Conservation (phyloP, 768 basidiomycete species). For the Lentinula boryana region DNA sequence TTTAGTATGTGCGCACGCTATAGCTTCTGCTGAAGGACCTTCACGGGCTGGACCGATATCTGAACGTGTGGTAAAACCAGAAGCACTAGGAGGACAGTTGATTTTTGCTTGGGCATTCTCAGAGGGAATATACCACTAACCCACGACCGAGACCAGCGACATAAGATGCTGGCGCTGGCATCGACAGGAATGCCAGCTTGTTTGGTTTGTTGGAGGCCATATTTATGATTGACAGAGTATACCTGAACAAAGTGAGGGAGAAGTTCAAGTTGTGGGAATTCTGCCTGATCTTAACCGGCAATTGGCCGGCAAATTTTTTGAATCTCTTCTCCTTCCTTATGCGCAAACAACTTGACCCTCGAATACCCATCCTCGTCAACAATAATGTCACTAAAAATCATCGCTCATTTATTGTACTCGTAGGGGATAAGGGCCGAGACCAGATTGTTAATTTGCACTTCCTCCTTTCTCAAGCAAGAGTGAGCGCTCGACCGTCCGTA, state of each 20-base stretch:
- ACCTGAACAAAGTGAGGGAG: background rate
- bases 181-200: constrained; percentile 82
- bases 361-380: constrained; percentile 86
- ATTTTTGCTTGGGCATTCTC: background rate
- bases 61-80: constrained; percentile 95
- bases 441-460: constrained; percentile 98
- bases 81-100: constrained; percentile 53
- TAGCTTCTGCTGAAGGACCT: constrained; percentile 85
- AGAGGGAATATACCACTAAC: constrained; percentile 32
- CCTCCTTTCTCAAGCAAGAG: constrained; percentile 83
- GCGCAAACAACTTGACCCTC: constrained; percentile 88
- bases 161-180: constrained; percentile 94
- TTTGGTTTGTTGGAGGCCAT: constrained; percentile 52
- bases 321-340: constrained; percentile 56
- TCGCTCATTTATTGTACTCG: constrained; percentile 91
- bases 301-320: background rate
- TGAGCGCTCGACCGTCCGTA: constrained; percentile 85
- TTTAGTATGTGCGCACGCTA: constrained; percentile 55
- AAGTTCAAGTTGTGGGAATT: background rate
- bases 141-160: constrained; percentile 98
- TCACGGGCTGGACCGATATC: constrained; percentile 99
- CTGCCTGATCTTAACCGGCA: background rate
- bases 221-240: constrained; percentile 31
- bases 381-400: constrained; percentile 94
- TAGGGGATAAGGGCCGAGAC: constrained; percentile 90